Evolutionary conservation across 192 early-diverging fungal species (phyloP).

Genomic region (Coemansia sp.): DNA sequence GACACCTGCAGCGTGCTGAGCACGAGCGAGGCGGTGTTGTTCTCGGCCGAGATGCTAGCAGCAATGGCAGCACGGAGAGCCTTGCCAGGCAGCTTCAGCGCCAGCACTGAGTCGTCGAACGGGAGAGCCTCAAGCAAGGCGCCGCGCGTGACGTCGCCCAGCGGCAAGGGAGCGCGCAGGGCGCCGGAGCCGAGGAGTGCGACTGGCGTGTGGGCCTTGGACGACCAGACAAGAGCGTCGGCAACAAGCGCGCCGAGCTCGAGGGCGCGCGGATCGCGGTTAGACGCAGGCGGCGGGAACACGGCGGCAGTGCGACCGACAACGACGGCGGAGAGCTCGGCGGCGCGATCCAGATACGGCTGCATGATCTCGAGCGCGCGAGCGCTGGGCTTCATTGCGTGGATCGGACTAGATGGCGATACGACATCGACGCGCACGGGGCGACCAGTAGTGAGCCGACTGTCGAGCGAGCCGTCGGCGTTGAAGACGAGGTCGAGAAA

Average conservation of each 20-base stretch:
- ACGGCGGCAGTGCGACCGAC: slow-evolving; percentile 49
- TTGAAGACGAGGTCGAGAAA: slow-evolving; percentile 66
- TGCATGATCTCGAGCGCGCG: slow-evolving; percentile 9
- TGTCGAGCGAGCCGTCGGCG: slow-evolving; percentile 59
- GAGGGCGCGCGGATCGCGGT: slow-evolving; percentile 55
- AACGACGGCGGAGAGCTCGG: slow-evolving; percentile 31
- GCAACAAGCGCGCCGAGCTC: slow-evolving; percentile 67
- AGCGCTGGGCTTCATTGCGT: slow-evolving; percentile 43
- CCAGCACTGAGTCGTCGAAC: slow-evolving; percentile 62
- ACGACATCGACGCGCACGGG: slow-evolving; percentile 61
- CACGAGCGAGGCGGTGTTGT: slow-evolving; percentile 30
- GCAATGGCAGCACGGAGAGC: slow-evolving; percentile 58
- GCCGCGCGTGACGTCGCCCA: slow-evolving; percentile 61
- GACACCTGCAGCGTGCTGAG: slow-evolving; percentile 62
- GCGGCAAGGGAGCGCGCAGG: slow-evolving; percentile 58
- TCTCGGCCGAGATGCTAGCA: slow-evolving; percentile 31
- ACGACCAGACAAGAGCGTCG: slow-evolving; percentile 62
- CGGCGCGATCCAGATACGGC: slow-evolving; percentile 22
- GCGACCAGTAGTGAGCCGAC: slow-evolving; percentile 53
- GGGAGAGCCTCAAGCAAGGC: slow-evolving; percentile 62
- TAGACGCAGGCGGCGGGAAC: slow-evolving; percentile 50
- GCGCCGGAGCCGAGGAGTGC: slow-evolving; percentile 67
- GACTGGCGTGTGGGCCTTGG: slow-evolving; percentile 33
- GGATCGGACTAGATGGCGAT: slow-evolving; percentile 51
- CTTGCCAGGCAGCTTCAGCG: slow-evolving; percentile 55